Conservation (phyloP, 2,329 filamentous ascomycete genomes). For the Blastomyces emzantsi region DNA sequence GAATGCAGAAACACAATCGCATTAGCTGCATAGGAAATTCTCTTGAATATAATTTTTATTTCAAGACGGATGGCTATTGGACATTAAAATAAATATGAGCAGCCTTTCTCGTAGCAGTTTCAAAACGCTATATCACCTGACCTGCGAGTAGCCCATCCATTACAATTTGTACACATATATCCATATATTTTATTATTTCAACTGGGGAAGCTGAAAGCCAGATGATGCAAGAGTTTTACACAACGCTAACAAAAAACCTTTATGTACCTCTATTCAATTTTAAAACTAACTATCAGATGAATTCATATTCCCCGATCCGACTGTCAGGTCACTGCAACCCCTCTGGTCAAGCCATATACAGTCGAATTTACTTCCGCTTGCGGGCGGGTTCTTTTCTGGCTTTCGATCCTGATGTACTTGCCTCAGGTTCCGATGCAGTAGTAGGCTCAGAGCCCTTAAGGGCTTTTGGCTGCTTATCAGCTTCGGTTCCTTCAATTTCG, state of each 20-base stretch:
- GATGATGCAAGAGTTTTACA: neutral
- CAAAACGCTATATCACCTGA: neutral
- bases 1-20: neutral
- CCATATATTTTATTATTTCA: neutral
- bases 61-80: neutral
- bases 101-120: neutral
- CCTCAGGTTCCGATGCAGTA: neutral
- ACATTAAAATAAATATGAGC: too few species aligned
- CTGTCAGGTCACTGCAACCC: neutral
- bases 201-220: neutral
- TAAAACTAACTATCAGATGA: neutral
- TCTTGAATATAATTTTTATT: neutral
- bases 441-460: constrained; percentile 12
- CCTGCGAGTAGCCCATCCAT: too few species aligned
- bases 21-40: neutral
- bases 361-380: constrained; percentile 14
- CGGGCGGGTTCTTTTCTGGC: constrained; percentile 11
- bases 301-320: neutral
- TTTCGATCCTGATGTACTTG: constrained; percentile 9
- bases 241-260: neutral
- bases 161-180: neutral
- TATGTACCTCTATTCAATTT: neutral
- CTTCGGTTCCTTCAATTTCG: constrained; percentile 24
- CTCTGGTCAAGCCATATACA: neutral
- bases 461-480: constrained; percentile 11